These are phyloP conservation scores for Termitomyces sp. DNA, from an alignment of 768 basidiomycete species.

Conservation along the genomic window DNA sequence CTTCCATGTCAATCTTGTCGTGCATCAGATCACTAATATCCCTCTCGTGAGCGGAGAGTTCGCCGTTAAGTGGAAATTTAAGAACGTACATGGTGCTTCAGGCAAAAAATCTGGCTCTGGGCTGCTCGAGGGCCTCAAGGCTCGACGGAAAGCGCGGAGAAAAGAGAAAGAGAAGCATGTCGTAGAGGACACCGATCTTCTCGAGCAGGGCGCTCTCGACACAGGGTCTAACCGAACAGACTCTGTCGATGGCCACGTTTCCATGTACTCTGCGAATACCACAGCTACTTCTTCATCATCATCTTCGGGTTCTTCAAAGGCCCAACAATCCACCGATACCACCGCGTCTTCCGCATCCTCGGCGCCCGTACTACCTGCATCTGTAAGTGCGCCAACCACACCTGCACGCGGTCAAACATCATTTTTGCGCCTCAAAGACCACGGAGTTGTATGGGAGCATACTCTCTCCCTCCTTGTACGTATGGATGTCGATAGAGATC, in stretches of 20 bases:
- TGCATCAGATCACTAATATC: slow-evolving; percentile 67
- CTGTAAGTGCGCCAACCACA: slow-evolving; percentile 16
- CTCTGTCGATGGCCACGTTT: slow-evolving; percentile 10
- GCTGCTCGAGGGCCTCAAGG: slow-evolving; percentile 28
- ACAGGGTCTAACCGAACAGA: background rate
- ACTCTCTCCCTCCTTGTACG: slow-evolving; percentile 52
- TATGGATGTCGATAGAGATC: slow-evolving; percentile 50
- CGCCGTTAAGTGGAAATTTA: slow-evolving; percentile 67
- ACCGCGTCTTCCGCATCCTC: slow-evolving; percentile 7
- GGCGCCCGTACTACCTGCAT: slow-evolving; percentile 3
- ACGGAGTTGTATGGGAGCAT: slow-evolving; percentile 59
- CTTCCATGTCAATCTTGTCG: slow-evolving; percentile 53
- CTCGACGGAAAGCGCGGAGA: slow-evolving; percentile 20
- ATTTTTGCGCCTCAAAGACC: slow-evolving; percentile 56
- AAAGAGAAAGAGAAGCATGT: slow-evolving; percentile 9
- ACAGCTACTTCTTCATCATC: slow-evolving; percentile 12
- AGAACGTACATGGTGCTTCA: slow-evolving; percentile 36
- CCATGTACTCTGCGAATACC: slow-evolving; percentile 10
- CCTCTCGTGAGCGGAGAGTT: slow-evolving; percentile 71
- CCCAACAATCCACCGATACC: slow-evolving; percentile 5
- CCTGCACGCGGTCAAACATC: slow-evolving; percentile 56
- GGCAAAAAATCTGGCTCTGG: slow-evolving; percentile 33
- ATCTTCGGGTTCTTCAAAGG: slow-evolving; percentile 7
- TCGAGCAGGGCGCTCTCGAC: background rate
- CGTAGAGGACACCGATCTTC: background rate